phyloP scores from a whole-genome alignment of 352 stramenopile species.

The Globisporangium recalcitrans region DNA sequence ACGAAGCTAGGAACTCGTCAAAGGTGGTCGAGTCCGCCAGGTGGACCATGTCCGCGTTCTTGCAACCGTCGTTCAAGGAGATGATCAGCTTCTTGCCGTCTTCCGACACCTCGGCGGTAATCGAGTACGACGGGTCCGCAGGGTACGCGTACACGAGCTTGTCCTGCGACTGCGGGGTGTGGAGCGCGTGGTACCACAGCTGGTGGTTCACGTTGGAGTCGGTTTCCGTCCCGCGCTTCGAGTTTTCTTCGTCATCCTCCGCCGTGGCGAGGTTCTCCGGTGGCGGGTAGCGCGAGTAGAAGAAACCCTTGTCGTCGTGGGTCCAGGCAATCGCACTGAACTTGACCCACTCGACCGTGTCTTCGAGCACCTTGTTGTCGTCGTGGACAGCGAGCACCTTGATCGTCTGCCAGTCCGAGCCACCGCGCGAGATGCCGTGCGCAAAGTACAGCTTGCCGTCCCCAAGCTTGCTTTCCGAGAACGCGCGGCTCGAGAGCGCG shows the following conservation, averaged over 20 bases:
- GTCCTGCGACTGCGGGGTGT: constrained; percentile 67
- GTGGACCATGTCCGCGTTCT: constrained; percentile 88
- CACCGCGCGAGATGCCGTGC: constrained; percentile 74
- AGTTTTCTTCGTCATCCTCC: constrained; percentile 22
- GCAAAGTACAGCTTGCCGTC: constrained; percentile 78
- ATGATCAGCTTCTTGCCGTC: constrained; percentile 76
- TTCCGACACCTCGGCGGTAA: constrained; percentile 65
- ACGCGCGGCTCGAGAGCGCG: constrained; percentile 54
- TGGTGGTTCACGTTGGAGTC: constrained; percentile 76
- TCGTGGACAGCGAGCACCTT: constrained; percentile 78
- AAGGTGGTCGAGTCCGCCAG: constrained; percentile 54
- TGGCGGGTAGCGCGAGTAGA: constrained; percentile 78
- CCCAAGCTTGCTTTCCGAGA: constrained; percentile 62
- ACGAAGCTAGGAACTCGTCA: constrained; percentile 44
- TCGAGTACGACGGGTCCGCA: constrained; percentile 65
- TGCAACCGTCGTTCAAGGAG: constrained; percentile 80
- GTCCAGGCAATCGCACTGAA: constrained; percentile 81
- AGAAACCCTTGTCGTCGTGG: constrained; percentile 81
- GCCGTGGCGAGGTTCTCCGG: constrained; percentile 54
- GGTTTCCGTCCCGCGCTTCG: constrained; percentile 73
- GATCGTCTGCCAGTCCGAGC: constrained; percentile 86
- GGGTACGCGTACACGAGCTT: constrained; percentile 74
- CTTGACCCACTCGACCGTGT: constrained; percentile 87
- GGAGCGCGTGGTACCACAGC: constrained; percentile 74
- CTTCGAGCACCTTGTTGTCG: constrained; percentile 59